A percentile compares a stretch with the other conserved stretches of the same genome.
These are phyloP conservation scores for Davidsoniella eucalypti DNA, from an alignment of 2,329 filamentous ascomycete genomes.

Conservation along the genomic window DNA sequence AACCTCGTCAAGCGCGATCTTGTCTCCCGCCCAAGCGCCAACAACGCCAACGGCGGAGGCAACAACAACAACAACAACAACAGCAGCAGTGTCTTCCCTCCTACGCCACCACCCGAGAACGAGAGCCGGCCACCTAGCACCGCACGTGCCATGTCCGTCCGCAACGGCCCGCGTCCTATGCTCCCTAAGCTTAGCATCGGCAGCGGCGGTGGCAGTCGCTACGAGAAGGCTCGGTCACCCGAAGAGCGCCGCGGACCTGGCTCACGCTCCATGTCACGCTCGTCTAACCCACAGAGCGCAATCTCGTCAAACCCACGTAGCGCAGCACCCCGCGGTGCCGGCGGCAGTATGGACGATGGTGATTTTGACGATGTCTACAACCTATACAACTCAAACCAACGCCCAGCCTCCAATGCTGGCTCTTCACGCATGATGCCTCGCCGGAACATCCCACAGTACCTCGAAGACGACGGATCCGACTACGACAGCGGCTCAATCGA, in stretches of 20 bases:
- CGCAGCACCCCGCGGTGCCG: conserved; percentile 5
- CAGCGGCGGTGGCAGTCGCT: conserved; percentile 26
- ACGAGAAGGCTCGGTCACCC: conserved; percentile 38
- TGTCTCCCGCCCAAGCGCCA: conserved; percentile 54
- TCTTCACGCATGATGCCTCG: conserved; percentile 24
- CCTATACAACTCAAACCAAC: conserved; percentile 23
- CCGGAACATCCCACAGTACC: conserved; percentile 40
- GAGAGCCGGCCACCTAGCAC: conserved; percentile 39
- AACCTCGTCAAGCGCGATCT: conserved; percentile 84
- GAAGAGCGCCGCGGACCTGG: conserved; percentile 16
- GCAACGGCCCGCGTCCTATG: conserved; percentile 42
- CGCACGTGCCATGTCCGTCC: conserved; percentile 42
- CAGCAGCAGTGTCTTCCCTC: conserved; percentile 73
- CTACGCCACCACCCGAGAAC: conserved; percentile 91
- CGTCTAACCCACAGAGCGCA: conserved; percentile 9
- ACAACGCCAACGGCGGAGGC: neutral
- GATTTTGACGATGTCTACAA: conserved; percentile 21
- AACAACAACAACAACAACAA: conserved; percentile 28
- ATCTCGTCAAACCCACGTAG: conserved; percentile 13
- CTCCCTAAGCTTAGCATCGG: conserved; percentile 49
- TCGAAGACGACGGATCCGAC: conserved; percentile 58
- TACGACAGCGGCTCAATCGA: conserved; percentile 56
- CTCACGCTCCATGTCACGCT: conserved; percentile 8
- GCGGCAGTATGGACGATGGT: conserved; percentile 13
- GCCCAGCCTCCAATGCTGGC: conserved; percentile 24